Base-by-base conservation (phyloP, 2,329 filamentous ascomycete species). In the Fusarium sp. region DNA sequence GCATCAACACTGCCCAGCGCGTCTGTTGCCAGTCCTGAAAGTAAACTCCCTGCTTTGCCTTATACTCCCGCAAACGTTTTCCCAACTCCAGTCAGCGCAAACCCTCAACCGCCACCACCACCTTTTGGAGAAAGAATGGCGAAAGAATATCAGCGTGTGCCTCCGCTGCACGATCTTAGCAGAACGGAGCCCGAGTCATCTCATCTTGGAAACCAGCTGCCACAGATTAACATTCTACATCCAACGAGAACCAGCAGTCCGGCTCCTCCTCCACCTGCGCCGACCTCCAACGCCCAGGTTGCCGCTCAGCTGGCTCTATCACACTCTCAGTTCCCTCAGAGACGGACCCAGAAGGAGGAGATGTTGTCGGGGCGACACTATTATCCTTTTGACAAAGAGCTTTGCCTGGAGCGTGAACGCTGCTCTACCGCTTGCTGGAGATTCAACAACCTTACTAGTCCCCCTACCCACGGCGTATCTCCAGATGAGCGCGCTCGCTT, bases 311-410 rank as follows among this genome's bases (percentile, higher is more conserved):
- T 88, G 37, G 84, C 87, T 3, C 76, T 89, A 47, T 86, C 85
- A 23, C 86, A 88, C 71, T 79, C 84, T 9, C 84, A 85, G 62
- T 85, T 83, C 59, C 79, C 82, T 3, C 72, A 75, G 43, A 73
- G 77, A 72, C 80, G 84, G 62, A 91, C 89, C 2, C 93, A 97
- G 76, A 96, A 96, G 78, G 92, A 96, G 62, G 93, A 96, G 77
- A 98, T 98, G 95, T 82, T 97, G 17, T 84, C 85, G 32, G 92
- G 92, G 14, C 86, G 92, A 40, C 85, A 88, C n/a, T 98, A 93
- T 78, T 90, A 89, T 63, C 92, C 92, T 8, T 94, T 91, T 67
- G 89, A 93, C 75, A 87, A 89, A 62, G 90, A 93, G 73, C 85
- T 99, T 7, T 86, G 92, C 15, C 85, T 92, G 20, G 94, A 97